These are phyloP conservation scores for Chlamydomonas sphaeroides DNA, from an alignment of 139 green algal genomes.

Conservation along the genomic window DNA sequence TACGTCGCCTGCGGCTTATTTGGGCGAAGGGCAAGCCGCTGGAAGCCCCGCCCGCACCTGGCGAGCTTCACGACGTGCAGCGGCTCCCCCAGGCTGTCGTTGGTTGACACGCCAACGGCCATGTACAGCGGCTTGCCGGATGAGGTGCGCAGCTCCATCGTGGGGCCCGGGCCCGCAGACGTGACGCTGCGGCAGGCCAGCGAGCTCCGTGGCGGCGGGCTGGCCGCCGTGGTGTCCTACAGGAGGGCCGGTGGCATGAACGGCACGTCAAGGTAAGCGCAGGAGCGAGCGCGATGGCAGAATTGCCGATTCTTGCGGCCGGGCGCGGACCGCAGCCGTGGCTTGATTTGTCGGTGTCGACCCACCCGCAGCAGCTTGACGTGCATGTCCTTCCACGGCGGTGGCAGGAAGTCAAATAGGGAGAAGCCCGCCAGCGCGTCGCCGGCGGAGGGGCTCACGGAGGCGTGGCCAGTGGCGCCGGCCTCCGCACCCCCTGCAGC, in stretches of 20 bases:
- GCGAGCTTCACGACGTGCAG: background rate
- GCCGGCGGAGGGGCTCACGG: too few relatives aligned
- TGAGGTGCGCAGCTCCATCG: constrained; percentile 11
- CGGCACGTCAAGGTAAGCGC: too few relatives aligned
- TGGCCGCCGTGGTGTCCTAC: background rate
- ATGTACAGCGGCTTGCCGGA: constrained; percentile 15
- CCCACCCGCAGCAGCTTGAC: background rate
- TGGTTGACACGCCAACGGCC: background rate
- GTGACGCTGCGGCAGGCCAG: background rate
- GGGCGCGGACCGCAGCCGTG: too few relatives aligned
- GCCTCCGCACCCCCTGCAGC: too few relatives aligned
- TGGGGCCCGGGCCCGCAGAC: background rate
- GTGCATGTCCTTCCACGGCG: constrained; percentile 31
- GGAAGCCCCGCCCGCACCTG: background rate
- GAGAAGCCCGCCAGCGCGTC: constrained; percentile 3
- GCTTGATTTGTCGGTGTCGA: too few relatives aligned
- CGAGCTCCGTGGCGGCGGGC: background rate
- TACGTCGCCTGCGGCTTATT: too few relatives aligned
- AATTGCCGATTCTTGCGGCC: too few relatives aligned
- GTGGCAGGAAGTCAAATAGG: constrained; percentile 16
- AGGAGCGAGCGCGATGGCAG: too few relatives aligned
- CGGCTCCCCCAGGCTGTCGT: background rate
- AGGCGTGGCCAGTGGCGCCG: too few relatives aligned
- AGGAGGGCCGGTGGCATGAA: background rate
- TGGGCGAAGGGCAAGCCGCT: too few relatives aligned